Percentiles rank a stretch among this genome's conserved stretches.
Conservation (phyloP, 176 grass and related monocot species). For the Zea luxurians region DNA sequence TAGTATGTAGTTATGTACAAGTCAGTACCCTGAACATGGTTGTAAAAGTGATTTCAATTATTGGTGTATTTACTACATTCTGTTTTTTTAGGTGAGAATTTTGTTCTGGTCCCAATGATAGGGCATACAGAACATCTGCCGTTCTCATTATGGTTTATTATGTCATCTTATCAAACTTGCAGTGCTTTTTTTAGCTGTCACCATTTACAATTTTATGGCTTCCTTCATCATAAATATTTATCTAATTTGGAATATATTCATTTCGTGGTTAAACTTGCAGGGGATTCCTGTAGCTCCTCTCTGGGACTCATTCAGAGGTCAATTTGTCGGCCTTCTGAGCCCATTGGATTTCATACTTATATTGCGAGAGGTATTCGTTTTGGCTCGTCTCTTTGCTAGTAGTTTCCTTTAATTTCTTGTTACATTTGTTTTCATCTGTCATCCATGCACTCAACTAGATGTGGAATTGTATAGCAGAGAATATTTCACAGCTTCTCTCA, state of each 20-base stretch:
- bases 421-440: not conserved
- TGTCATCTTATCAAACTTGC: not conserved
- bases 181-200: conserved; percentile 8
- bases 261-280: conserved; percentile 44
- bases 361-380: conserved; percentile 79
- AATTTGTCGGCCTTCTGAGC: conserved; percentile 90
- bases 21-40: not conserved
- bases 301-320: conserved; percentile 83
- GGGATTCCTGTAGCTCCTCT: conserved; percentile 96
- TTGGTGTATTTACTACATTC: not conserved
- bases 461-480: not conserved
- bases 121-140: not conserved
- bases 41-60: not conserved
- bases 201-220: conserved; percentile 11
- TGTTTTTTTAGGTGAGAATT: not conserved
- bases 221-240: not conserved
- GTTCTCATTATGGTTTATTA: not conserved
- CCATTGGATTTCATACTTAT: conserved; percentile 98
- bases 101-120: not conserved
- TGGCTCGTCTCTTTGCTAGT: conserved; percentile 10
- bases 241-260: not conserved
- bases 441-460: conserved; percentile 8
- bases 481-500: not conserved
- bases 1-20: conserved; percentile 9
- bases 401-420: conserved; percentile 11